A percentile compares a stretch with the other conserved stretches of the same genome.
Conservation (phyloP, 495 filamentous ascomycete species). For the Lasiosphaeria hispida region DNA sequence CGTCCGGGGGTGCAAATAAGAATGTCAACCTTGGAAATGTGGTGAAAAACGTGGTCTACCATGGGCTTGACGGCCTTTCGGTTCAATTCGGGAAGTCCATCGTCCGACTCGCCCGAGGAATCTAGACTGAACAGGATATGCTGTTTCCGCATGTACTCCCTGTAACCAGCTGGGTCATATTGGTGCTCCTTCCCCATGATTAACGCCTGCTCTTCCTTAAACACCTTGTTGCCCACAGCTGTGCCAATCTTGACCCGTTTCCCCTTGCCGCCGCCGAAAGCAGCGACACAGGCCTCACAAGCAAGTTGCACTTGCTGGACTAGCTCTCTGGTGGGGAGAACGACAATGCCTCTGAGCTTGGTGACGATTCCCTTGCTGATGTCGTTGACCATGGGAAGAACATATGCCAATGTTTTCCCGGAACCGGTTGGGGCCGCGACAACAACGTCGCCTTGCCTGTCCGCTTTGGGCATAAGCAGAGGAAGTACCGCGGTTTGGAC, state of each 20-base stretch:
- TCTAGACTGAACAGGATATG: constrained; percentile 18
- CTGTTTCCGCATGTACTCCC: constrained; percentile 24
- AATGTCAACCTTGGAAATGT: constrained; percentile 74
- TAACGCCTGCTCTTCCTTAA: constrained; percentile 69
- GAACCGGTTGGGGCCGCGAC: constrained; percentile 90
- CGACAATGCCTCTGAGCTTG: constrained; percentile 70
- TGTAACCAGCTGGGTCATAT: constrained; percentile 36
- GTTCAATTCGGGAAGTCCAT: background rate
- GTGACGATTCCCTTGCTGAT: constrained; percentile 58
- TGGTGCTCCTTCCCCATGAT: constrained; percentile 62
- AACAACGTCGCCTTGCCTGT: constrained; percentile 69
- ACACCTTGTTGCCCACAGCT: constrained; percentile 72
- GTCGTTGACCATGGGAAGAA: constrained; percentile 79
- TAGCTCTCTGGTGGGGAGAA: constrained; percentile 87
- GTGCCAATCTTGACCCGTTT: constrained; percentile 72
- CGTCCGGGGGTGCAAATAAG: constrained; percentile 91
- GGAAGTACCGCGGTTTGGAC: constrained; percentile 82
- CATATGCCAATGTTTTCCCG: constrained; percentile 88
- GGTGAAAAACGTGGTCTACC: constrained; percentile 60
- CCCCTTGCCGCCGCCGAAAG: constrained; percentile 45
- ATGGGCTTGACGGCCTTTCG: constrained; percentile 32
- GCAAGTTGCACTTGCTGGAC: constrained; percentile 77
- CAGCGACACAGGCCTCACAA: constrained; percentile 61
- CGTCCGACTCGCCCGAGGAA: constrained; percentile 22
- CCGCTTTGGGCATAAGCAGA: constrained; percentile 60